phyloP scores from a whole-genome alignment of 106 monocot genomes.

The Dendrobium huoshanense region DNA sequence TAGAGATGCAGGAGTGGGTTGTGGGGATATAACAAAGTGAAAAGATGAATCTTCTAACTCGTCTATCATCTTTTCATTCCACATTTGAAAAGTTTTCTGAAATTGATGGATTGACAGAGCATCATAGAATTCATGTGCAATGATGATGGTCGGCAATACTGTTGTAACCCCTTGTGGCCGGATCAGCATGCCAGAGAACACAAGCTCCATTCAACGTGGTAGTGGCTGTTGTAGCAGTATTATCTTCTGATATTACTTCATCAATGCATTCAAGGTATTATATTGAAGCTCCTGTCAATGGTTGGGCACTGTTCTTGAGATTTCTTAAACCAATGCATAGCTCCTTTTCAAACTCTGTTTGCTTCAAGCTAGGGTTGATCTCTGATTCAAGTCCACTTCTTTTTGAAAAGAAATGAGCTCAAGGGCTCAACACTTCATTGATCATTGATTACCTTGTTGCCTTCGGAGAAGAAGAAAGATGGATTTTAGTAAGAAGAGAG shows the following conservation, averaged over 20 bases:
- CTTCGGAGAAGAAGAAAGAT: slow-evolving; percentile 5
- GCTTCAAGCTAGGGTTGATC: background rate
- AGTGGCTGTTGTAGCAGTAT: too few relatives aligned
- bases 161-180: too few relatives aligned
- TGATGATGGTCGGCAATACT: too few relatives aligned
- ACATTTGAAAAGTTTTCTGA: slow-evolving; percentile 79
- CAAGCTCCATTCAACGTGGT: too few relatives aligned
- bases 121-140: too few relatives aligned
- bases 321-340: slow-evolving; percentile 35
- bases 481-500: slow-evolving; percentile 45
- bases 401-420: background rate
- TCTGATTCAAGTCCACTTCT: background rate
- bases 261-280: too few relatives aligned
- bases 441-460: background rate
- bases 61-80: slow-evolving; percentile 97
- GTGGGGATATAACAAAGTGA: slow-evolving; percentile 75
- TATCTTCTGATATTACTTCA: too few relatives aligned
- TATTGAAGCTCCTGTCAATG: background rate
- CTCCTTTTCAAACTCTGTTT: slow-evolving; percentile 12
- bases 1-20: slow-evolving; percentile 57
- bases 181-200: too few relatives aligned
- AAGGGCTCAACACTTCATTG: too few relatives aligned
- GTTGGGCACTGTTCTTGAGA: background rate
- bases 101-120: too few relatives aligned
- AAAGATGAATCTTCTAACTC: slow-evolving; percentile 72